Percentiles rank a stretch among this genome's conserved stretches.
Conservation (phyloP, 208 protist species). For the Crithidia expoeki region DNA sequence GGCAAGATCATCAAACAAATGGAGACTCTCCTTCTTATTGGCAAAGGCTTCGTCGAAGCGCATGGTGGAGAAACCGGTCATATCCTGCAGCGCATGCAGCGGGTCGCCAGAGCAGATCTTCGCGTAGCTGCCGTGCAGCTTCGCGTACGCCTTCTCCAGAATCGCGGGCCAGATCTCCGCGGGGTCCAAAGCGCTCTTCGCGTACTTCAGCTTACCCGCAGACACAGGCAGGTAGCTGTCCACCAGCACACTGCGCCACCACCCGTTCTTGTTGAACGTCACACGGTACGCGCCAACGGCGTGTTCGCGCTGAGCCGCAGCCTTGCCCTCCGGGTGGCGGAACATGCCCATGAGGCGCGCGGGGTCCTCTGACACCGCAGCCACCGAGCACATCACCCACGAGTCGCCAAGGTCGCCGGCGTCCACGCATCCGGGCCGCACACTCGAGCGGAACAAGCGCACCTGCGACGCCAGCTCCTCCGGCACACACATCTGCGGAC, state of each 20-base stretch:
- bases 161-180: constrained; percentile 86
- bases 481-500: constrained; percentile 54
- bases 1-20: constrained; percentile 61
- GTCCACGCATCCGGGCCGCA: constrained; percentile 49
- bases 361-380: constrained; percentile 56
- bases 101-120: constrained; percentile 79
- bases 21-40: constrained; percentile 27
- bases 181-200: constrained; percentile 53
- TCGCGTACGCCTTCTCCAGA: constrained; percentile 90
- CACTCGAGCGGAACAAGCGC: constrained; percentile 58
- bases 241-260: constrained; percentile 83
- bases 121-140: constrained; percentile 86
- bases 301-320: constrained; percentile 58
- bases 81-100: constrained; percentile 83
- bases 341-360: constrained; percentile 59
- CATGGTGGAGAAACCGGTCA: constrained; percentile 70
- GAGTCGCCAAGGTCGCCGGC: constrained; percentile 73
- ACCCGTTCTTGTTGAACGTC: constrained; percentile 81
- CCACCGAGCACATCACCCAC: constrained; percentile 78
- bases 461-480: constrained; percentile 63
- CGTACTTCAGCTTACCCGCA: constrained; percentile 58
- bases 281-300: constrained; percentile 80
- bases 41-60: constrained; percentile 66
- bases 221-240: constrained; percentile 81
- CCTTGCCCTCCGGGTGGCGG: constrained; percentile 59